Base-by-base conservation (phyloP, 2,329 filamentous ascomycete genomes). In the Pyrenochaeta sp. region DNA sequence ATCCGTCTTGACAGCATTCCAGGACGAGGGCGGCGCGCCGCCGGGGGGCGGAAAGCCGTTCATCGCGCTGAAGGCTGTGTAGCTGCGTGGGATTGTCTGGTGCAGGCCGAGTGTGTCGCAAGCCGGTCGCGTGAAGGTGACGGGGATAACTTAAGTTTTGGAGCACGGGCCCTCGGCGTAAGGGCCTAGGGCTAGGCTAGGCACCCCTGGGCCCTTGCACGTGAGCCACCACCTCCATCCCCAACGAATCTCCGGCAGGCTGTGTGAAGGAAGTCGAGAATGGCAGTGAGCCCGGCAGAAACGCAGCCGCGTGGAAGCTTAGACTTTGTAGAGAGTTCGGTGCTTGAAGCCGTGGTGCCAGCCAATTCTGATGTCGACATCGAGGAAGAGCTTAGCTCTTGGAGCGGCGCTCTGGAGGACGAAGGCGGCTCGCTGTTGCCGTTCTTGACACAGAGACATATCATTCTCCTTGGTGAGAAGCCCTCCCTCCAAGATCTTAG, bases 1-100 rank as follows among this genome's bases (percentile, higher is more conserved):
- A 3, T 85, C 76, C 57, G 87, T 89, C 59, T 85, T 87, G 58
- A 89, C 86, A 71, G 94, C 89, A 71, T 89, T 86, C 92, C 92
- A 96, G 29, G 82, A 68, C 42, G 58, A 32, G 6, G 35, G 41
- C 6, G 51, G 42, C 30, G 72, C 35, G 35, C 68, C 75, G 65
- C 80, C 59, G 74, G 75, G n/a, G 43, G 75, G 75, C 46, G 76
- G 74, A 57, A 75, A 75, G 48, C 80, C 82, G 69, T 83, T 87
- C 83, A 88, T 88, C 48, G 68, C 29, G 53, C 21, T 22, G 21
- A n/a, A 14, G 35, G 30, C 32, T 36, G 23, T 35, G 37, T n/a
- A n/a, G n/a, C n/a, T n/a, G n/a, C n/a, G 35, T 20, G 24, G 24
- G 47, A 51, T 27, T 24, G 30, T 35, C 26, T 36, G 47, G 17